A percentile compares a stretch with the other conserved stretches of the same genome.
phyloP scores from a whole-genome alignment of 1,284 basidiomycete genomes.

The Ceratobasidium sp. region DNA sequence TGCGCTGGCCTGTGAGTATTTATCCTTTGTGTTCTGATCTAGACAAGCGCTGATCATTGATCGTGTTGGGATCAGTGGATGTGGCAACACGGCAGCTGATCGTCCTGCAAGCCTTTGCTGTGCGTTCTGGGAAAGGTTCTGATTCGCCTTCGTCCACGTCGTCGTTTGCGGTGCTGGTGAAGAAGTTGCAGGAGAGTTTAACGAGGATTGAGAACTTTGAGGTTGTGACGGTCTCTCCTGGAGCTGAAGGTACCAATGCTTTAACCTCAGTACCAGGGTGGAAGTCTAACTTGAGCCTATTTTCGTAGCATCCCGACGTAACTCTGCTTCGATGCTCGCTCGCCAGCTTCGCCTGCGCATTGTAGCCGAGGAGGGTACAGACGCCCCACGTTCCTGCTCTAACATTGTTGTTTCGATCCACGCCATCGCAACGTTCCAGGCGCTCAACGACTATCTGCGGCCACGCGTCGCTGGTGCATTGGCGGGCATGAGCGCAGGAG shows the following conservation, averaged over 20 bases:
- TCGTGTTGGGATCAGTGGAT: slow-evolving; percentile 57
- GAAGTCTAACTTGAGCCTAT: neutral
- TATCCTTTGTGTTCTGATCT: neutral
- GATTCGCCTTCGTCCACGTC: slow-evolving; percentile 58
- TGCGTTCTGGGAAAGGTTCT: slow-evolving; percentile 58
- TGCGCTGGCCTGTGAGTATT: slow-evolving; percentile 27
- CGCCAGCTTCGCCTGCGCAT: slow-evolving; percentile 86
- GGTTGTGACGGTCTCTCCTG: slow-evolving; percentile 83
- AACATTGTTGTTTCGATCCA: slow-evolving; percentile 95
- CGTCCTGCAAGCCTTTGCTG: slow-evolving; percentile 74
- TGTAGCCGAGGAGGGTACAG: slow-evolving; percentile 84
- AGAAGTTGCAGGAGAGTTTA: slow-evolving; percentile 91
- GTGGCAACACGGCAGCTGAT: slow-evolving; percentile 69
- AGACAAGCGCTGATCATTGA: neutral
- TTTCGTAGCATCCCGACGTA: slow-evolving; percentile 77
- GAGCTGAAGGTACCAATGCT: slow-evolving; percentile 66
- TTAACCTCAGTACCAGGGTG: neutral
- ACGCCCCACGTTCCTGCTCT: slow-evolving; percentile 82
- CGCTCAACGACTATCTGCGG: slow-evolving; percentile 90
- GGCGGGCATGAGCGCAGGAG: slow-evolving; percentile 53
- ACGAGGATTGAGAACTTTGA: slow-evolving; percentile 95
- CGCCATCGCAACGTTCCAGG: slow-evolving; percentile 95
- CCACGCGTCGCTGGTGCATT: slow-evolving; percentile 83
- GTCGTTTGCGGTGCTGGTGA: slow-evolving; percentile 82
- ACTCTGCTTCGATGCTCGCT: slow-evolving; percentile 84